phyloP scores from a whole-genome alignment of 1,284 basidiomycete genomes.

The Ganoderma lingzhi region DNA sequence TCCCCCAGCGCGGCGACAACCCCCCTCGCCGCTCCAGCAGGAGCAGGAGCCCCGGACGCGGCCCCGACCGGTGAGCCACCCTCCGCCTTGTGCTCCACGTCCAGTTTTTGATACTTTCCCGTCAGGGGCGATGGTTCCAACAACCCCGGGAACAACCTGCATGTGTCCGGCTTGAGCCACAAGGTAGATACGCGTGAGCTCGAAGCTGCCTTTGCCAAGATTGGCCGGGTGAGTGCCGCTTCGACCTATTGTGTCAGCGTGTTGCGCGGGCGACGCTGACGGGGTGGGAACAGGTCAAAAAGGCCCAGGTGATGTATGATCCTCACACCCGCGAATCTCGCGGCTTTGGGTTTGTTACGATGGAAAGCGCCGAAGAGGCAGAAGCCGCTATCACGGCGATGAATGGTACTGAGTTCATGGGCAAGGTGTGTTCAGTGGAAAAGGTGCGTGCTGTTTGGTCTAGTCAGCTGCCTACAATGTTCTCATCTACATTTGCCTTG shows the following conservation, averaged over 20 bases:
- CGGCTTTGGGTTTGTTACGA: conserved; percentile 98
- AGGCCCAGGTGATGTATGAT: conserved; percentile 96
- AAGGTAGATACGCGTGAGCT: conserved; percentile 87
- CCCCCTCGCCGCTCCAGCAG: conserved; percentile 70
- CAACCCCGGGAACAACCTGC: conserved; percentile 97
- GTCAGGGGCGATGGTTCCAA: conserved; percentile 49
- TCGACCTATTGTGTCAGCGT: not conserved
- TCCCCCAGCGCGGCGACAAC: conserved; percentile 58
- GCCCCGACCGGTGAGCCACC: conserved; percentile 58
- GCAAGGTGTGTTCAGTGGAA: conserved; percentile 87
- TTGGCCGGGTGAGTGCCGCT: conserved; percentile 78
- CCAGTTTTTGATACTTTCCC: not conserved
- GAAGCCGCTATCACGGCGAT: conserved; percentile 88
- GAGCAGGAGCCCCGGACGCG: conserved; percentile 71
- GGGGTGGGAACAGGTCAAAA: conserved; percentile 65
- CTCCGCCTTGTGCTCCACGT: not conserved
- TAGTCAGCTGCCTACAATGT: no score
- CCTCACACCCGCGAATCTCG: conserved; percentile 96
- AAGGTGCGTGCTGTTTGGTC: conserved; percentile 62
- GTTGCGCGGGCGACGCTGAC: not conserved
- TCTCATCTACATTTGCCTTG: conserved; percentile 18
- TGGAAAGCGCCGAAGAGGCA: conserved; percentile 88
- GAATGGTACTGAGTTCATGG: conserved; percentile 86
- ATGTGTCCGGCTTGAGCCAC: conserved; percentile 89
- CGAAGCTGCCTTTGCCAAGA: conserved; percentile 88